phyloP scores from a whole-genome alignment of 768 basidiomycete species.

The Tubosaeta sp. region DNA sequence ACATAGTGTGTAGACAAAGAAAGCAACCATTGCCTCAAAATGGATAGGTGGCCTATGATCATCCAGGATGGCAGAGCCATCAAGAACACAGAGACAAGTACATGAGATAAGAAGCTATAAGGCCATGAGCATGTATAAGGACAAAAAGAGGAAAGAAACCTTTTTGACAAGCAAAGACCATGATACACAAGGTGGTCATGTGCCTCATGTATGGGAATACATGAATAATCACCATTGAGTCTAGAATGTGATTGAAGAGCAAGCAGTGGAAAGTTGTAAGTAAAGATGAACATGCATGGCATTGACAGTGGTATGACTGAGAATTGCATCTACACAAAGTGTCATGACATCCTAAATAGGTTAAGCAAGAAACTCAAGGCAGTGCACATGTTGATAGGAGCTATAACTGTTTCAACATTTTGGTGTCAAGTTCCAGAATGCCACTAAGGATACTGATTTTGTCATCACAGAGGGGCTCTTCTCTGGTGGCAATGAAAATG shows the following conservation, averaged over 20 bases:
- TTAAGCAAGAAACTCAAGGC: not conserved
- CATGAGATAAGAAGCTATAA: constrained; percentile 73
- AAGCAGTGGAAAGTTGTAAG: not conserved
- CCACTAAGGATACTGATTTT: constrained; percentile 80
- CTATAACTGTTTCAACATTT: constrained; percentile 79
- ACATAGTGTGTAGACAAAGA: no score
- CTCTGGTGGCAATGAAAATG: constrained; percentile 74
- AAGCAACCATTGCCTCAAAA: no score
- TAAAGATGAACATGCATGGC: constrained; percentile 46
- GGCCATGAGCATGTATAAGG: not conserved
- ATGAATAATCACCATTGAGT: constrained; percentile 80
- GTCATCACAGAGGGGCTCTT: constrained; percentile 73
- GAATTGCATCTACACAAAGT: constrained; percentile 67
- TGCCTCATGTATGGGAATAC: constrained; percentile 86
- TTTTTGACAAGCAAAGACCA: constrained; percentile 84
- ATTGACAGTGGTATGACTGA: constrained; percentile 79
- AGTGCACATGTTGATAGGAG: constrained; percentile 58
- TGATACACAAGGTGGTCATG: constrained; percentile 65
- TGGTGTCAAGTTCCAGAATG: constrained; percentile 72
- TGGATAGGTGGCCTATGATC: no score
- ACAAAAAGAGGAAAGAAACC: constrained; percentile 31
- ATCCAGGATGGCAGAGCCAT: no score
- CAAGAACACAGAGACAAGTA: no score
- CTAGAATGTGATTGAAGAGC: constrained; percentile 32
- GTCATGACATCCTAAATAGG: constrained; percentile 65